Percentiles rank a stretch among this genome's conserved stretches.
These are phyloP conservation scores for Quercus dentata DNA, from an alignment of 306 rosid genomes.

Conservation along the genomic window DNA sequence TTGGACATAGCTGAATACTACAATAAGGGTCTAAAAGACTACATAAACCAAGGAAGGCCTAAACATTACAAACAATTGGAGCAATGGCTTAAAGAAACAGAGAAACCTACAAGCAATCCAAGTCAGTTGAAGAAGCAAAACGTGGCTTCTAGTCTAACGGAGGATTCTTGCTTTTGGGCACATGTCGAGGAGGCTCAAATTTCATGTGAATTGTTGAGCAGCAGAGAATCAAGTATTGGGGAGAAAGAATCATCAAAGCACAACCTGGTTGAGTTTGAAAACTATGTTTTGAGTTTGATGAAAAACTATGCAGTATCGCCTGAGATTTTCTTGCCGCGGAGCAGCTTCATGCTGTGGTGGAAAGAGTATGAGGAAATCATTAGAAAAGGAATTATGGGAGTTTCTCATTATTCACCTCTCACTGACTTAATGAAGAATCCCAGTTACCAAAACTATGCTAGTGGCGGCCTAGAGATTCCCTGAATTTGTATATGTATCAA, in stretches of 20 bases:
- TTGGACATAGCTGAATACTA: slow-evolving; percentile 56
- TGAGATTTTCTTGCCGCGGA: too few species aligned
- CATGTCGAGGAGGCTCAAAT: too few species aligned
- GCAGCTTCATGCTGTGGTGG: slow-evolving; percentile 45
- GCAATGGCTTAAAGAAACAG: slow-evolving; percentile 20
- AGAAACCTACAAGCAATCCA: too few species aligned
- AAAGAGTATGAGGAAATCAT: slow-evolving; percentile 6
- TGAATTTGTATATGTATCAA: neutral
- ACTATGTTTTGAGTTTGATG: too few species aligned
- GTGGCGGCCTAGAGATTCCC: slow-evolving; percentile 8
- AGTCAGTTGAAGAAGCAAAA: too few species aligned
- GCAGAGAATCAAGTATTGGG: too few species aligned
- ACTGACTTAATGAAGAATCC: slow-evolving; percentile 27
- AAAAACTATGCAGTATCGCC: too few species aligned
- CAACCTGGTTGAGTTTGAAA: too few species aligned
- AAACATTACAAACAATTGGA: slow-evolving; percentile 39
- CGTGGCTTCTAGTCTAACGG: too few species aligned
- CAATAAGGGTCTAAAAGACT: neutral
- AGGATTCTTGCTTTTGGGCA: too few species aligned
- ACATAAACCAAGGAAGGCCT: neutral
- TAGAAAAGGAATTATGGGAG: neutral
- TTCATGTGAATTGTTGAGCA: too few species aligned
- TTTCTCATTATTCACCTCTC: slow-evolving; percentile 11
- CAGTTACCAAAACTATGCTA: slow-evolving; percentile 12
- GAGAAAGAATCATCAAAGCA: too few species aligned